A percentile compares a stretch with the other conserved stretches of the same genome.
Conservation (phyloP, 345 rosid genomes). For the Aquilaria yunnanensis region DNA sequence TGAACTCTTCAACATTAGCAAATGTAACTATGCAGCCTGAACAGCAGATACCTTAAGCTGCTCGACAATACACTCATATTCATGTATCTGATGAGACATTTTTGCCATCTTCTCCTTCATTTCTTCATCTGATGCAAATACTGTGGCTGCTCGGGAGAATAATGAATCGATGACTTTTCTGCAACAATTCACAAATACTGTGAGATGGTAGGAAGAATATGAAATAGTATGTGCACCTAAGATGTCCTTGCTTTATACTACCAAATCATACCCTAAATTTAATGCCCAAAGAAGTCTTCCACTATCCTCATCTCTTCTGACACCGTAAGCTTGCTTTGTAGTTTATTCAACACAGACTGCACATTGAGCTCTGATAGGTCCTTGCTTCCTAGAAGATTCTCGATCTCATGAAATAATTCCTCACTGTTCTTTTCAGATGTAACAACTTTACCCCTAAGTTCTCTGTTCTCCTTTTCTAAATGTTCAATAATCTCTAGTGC, state of each 20-base stretch:
- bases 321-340: constrained; percentile 15
- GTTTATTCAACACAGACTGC: constrained; percentile 19
- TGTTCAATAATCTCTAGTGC: constrained; percentile 30
- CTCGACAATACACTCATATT: constrained; percentile 50
- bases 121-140: constrained; percentile 25
- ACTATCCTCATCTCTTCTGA: constrained; percentile 30
- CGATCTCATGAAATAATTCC: constrained; percentile 26
- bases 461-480: constrained; percentile 46
- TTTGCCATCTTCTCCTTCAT: constrained; percentile 30
- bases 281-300: not conserved
- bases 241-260: no score
- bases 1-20: constrained; percentile 5
- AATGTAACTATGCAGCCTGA: constrained; percentile 1
- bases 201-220: no score
- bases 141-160: constrained; percentile 27
- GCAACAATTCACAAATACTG: constrained; percentile 20
- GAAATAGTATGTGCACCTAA: no score
- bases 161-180: constrained; percentile 32
- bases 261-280: no score
- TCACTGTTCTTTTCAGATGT: constrained; percentile 29
- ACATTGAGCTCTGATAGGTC: constrained; percentile 16
- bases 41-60: constrained; percentile 48
- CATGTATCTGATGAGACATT: constrained; percentile 46
- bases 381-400: constrained; percentile 30
- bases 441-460: constrained; percentile 36